Conservation (phyloP, 2,329 filamentous ascomycete species). For the Arthroderma sp. region DNA sequence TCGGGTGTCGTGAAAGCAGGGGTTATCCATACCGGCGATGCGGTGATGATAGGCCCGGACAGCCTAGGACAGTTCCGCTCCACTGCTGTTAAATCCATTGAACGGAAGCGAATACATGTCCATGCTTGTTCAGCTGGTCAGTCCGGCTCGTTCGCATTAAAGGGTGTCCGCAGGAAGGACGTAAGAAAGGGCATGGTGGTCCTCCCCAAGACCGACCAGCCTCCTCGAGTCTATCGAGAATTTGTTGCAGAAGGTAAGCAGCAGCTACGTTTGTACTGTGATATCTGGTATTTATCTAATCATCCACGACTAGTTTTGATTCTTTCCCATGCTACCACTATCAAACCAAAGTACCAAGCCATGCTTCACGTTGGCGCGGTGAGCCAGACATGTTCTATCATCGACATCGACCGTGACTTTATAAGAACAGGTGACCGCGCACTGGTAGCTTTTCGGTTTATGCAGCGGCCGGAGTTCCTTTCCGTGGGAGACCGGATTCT, state of each 20-base stretch:
- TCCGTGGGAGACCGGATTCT: slow-evolving; percentile 76
- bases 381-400: slow-evolving; percentile 90
- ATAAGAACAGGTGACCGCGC: slow-evolving; percentile 93
- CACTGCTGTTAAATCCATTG: slow-evolving; percentile 81
- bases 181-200: slow-evolving; percentile 98
- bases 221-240: slow-evolving; percentile 60
- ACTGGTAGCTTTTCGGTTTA: slow-evolving; percentile 84
- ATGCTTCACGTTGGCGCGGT: slow-evolving; percentile 96
- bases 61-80: slow-evolving; percentile 76
- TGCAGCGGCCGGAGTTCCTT: slow-evolving; percentile 86
- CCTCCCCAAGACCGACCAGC: slow-evolving; percentile 64
- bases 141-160: slow-evolving; percentile 80
- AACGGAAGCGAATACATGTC: slow-evolving; percentile 82
- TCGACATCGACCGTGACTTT: slow-evolving; percentile 91
- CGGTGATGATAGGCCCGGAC: slow-evolving; percentile 78
- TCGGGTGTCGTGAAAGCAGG: slow-evolving; percentile 84
- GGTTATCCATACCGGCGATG: slow-evolving; percentile 80
- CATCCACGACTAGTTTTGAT: slow-evolving; percentile 56
- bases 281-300: background rate
- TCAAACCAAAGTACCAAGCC: slow-evolving; percentile 91
- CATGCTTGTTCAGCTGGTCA: slow-evolving; percentile 83
- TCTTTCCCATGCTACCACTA: slow-evolving; percentile 88
- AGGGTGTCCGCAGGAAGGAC: slow-evolving; percentile 75
- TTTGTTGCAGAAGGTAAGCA: slow-evolving; percentile 61
- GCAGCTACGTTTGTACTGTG: slow-evolving; percentile 1